A percentile compares a stretch with the other conserved stretches of the same genome.
phyloP scores from a whole-genome alignment of 2,329 filamentous ascomycete species.

The Epichloe coenophiala region DNA sequence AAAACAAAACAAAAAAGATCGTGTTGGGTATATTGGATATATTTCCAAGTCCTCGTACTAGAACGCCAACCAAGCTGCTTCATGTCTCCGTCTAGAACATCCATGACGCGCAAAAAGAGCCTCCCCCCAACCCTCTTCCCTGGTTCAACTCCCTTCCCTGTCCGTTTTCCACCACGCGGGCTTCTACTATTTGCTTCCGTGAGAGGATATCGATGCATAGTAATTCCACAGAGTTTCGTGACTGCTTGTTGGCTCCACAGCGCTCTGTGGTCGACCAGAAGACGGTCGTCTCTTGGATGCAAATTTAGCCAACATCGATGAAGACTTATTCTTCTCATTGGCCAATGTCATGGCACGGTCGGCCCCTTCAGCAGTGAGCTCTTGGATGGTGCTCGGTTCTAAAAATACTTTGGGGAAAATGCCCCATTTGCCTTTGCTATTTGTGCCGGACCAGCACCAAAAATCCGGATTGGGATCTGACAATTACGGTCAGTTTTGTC shows the following conservation, averaged over 20 bases:
- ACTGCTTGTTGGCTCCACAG: slow-evolving; percentile 20
- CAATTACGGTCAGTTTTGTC: neutral
- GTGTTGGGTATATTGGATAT: neutral
- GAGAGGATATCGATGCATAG: neutral
- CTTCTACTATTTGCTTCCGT: neutral
- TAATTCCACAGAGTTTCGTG: slow-evolving; percentile 11
- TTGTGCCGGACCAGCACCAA: slow-evolving; percentile 44
- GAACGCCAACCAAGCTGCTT: neutral
- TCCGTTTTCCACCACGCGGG: neutral
- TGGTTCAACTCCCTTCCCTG: neutral
- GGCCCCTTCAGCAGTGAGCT: slow-evolving; percentile 15
- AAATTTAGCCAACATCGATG: slow-evolving; percentile 22
- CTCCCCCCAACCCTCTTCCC: neutral
- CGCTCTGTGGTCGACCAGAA: slow-evolving; percentile 18
- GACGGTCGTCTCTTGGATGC: slow-evolving; percentile 16
- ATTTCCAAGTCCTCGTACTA: neutral
- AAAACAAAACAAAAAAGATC: neutral
- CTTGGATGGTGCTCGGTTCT: slow-evolving; percentile 30
- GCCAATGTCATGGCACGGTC: slow-evolving; percentile 19
- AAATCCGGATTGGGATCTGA: slow-evolving; percentile 32
- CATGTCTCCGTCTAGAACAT: neutral
- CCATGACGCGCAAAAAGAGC: neutral
- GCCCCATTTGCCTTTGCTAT: slow-evolving; percentile 37
- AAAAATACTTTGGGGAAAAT: slow-evolving; percentile 39
- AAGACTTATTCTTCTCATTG: slow-evolving; percentile 21